These are phyloP conservation scores for Alternaria sp. DNA, from an alignment of 2,329 filamentous ascomycete species.

Conservation along the genomic window DNA sequence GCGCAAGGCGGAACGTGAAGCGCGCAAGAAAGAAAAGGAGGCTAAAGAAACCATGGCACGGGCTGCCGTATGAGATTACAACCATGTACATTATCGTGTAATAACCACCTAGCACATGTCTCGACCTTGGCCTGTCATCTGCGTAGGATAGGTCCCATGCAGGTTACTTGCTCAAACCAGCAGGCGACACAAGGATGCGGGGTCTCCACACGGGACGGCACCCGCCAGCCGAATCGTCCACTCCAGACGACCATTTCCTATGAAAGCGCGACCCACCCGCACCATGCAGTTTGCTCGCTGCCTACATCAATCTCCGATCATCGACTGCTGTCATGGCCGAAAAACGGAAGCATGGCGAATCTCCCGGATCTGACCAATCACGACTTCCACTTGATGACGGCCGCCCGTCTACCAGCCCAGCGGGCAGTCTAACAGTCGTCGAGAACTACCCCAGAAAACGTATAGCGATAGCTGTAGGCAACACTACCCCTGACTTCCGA, in stretches of 20 bases:
- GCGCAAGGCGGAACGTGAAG: constrained; percentile 71
- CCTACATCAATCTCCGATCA: neutral
- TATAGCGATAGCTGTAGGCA: neutral
- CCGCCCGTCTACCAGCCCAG: constrained; percentile 14
- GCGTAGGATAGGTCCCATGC: neutral
- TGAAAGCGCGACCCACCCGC: neutral
- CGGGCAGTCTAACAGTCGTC: constrained; percentile 9
- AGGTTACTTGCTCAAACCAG: neutral
- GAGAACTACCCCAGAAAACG: constrained; percentile 28
- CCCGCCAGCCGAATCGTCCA: constrained; percentile 7
- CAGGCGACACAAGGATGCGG: constrained; percentile 5
- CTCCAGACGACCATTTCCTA: neutral
- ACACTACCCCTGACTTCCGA: constrained; percentile 2
- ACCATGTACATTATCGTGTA: constrained; percentile 21
- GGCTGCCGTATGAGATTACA: constrained; percentile 18
- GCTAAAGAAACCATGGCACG: constrained; percentile 40
- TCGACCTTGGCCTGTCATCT: neutral
- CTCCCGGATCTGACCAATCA: constrained; percentile 1
- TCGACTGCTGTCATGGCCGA: constrained; percentile 16
- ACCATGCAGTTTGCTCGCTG: neutral
- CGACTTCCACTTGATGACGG: constrained; percentile 8
- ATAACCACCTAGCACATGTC: neutral
- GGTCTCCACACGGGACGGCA: constrained; percentile 13
- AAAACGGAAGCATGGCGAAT: constrained; percentile 23
- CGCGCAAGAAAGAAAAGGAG: constrained; percentile 70